Conservation (phyloP, 768 basidiomycete species). For the Kwoniella dejecticola region DNA sequence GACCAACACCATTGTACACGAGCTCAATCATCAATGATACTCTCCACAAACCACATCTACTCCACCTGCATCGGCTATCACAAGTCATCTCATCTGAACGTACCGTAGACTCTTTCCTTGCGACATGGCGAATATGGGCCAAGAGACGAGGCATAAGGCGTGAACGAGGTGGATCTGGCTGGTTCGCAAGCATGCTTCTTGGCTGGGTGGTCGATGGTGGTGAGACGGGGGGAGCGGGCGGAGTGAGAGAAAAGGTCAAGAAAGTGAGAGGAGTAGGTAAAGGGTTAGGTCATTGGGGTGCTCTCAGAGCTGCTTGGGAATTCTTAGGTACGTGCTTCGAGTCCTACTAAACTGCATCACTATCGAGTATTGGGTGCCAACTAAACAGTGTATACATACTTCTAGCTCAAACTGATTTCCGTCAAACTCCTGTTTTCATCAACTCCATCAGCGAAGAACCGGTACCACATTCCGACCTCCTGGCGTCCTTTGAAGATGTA, state of each 20-base stretch:
- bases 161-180: slow-evolving; percentile 38
- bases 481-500: slow-evolving; percentile 58
- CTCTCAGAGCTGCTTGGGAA: slow-evolving; percentile 81
- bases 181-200: slow-evolving; percentile 64
- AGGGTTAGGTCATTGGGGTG: slow-evolving; percentile 85
- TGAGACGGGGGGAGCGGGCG: slow-evolving; percentile 57
- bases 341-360: no score
- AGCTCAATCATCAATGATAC: slow-evolving; percentile 63
- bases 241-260: slow-evolving; percentile 45
- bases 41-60: slow-evolving; percentile 59
- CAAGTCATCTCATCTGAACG: slow-evolving; percentile 61
- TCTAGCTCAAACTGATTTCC: slow-evolving; percentile 72
- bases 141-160: slow-evolving; percentile 67
- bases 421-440: slow-evolving; percentile 32
- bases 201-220: slow-evolving; percentile 65
- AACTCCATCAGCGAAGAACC: slow-evolving; percentile 4
- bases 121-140: slow-evolving; percentile 86
- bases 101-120: slow-evolving; percentile 71
- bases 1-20: slow-evolving; percentile 79
- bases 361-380: no score
- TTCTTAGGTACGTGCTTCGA: slow-evolving; percentile 67
- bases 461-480: slow-evolving; percentile 43
- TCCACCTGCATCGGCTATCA: slow-evolving; percentile 64
- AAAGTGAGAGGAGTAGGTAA: slow-evolving; percentile 68
- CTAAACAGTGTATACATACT: not conserved